These are phyloP conservation scores for Cercospora berteroae DNA, from an alignment of 2,329 filamentous ascomycete genomes.

Conservation along the genomic window DNA sequence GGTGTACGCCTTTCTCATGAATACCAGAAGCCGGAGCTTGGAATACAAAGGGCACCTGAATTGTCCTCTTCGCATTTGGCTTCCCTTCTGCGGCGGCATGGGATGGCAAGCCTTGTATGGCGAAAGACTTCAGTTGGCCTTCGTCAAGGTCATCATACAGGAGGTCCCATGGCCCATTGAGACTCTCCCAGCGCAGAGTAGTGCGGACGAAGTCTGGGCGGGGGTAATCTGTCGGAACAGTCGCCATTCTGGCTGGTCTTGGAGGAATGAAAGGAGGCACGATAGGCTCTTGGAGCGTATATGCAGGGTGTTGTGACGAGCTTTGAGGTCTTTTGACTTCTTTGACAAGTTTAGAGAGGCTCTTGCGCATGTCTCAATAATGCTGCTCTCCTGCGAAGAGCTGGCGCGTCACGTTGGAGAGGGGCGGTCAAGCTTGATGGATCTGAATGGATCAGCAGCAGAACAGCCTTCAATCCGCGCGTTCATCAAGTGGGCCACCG, in stretches of 20 bases:
- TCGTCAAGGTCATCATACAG: slow-evolving; percentile 64
- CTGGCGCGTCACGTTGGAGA: not conserved
- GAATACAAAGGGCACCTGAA: slow-evolving; percentile 65
- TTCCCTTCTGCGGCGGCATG: slow-evolving; percentile 33
- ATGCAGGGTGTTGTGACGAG: not conserved
- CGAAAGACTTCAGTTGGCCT: slow-evolving; percentile 56
- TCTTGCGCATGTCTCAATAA: slow-evolving; percentile 17
- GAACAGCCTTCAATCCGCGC: not conserved
- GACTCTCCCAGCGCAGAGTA: slow-evolving; percentile 56
- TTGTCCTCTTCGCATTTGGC: slow-evolving; percentile 50
- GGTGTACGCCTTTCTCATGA: slow-evolving; percentile 60
- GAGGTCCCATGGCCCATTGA: slow-evolving; percentile 64
- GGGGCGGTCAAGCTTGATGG: slow-evolving; percentile 1
- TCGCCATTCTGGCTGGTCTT: slow-evolving; percentile 16
- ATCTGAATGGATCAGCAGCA: not conserved
- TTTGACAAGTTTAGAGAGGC: slow-evolving; percentile 23
- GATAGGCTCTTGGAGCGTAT: slow-evolving; percentile 2
- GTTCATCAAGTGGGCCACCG: slow-evolving; percentile 11
- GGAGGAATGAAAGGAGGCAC: slow-evolving; percentile 9
- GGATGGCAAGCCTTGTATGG: slow-evolving; percentile 51
- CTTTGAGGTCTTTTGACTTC: slow-evolving; percentile 11
- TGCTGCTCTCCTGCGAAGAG: not conserved
- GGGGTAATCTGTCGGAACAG: slow-evolving; percentile 48
- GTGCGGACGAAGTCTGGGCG: slow-evolving; percentile 63
- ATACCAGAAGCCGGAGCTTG: slow-evolving; percentile 64